Conservation (phyloP, 192 early-diverging fungal species). For the Pilobolus umbonatus region DNA sequence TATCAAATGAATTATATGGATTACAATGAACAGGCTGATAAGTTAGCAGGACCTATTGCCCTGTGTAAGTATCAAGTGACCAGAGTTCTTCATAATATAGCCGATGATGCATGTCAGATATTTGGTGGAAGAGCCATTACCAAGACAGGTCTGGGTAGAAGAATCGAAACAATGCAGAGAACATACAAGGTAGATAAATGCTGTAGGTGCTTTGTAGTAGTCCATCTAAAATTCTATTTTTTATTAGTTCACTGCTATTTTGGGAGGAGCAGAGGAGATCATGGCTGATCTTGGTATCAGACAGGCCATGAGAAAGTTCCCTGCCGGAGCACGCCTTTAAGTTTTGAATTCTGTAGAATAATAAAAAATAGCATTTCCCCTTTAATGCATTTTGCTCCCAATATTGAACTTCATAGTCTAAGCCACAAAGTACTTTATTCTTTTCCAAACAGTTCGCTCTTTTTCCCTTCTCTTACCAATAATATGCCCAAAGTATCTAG, state of each 20-base stretch:
- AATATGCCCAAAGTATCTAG: constrained; percentile 18
- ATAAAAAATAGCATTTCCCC: too few species aligned
- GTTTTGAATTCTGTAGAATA: too few species aligned
- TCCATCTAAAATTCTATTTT: not conserved
- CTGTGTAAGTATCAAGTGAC: constrained; percentile 55
- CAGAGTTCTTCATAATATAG: constrained; percentile 50
- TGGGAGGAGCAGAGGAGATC: constrained; percentile 44
- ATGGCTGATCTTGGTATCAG: constrained; percentile 48
- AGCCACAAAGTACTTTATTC: too few species aligned
- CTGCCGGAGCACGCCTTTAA: constrained; percentile 25
- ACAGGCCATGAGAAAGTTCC: constrained; percentile 28
- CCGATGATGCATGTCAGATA: constrained; percentile 64
- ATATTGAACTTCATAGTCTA: too few species aligned
- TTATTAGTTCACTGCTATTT: constrained; percentile 25
- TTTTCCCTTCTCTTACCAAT: too few species aligned
- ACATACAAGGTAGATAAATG: too few species aligned
- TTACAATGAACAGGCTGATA: constrained; percentile 54
- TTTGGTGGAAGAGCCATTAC: constrained; percentile 69
- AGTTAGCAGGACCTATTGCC: constrained; percentile 62
- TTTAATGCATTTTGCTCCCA: too few species aligned
- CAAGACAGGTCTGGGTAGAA: constrained; percentile 66
- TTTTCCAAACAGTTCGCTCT: too few species aligned
- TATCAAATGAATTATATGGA: constrained; percentile 65
- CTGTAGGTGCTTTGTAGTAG: constrained; percentile 16
- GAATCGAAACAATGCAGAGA: constrained; percentile 56